Conservation (phyloP, 345 rosid species). For the Lagerstroemia speciosa region DNA sequence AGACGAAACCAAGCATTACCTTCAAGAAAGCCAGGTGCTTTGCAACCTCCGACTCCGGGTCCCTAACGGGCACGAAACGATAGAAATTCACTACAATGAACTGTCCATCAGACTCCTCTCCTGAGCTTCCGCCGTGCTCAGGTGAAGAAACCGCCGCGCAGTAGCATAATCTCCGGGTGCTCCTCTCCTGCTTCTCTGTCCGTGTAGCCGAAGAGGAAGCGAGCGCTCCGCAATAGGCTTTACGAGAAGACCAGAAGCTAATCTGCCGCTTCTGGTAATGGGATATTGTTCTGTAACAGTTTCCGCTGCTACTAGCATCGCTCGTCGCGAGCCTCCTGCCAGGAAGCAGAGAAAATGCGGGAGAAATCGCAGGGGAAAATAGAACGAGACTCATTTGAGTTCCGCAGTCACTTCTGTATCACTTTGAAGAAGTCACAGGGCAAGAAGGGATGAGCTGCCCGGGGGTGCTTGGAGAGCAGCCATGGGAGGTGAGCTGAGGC, state of each 20-base stretch:
- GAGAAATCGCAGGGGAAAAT: not conserved
- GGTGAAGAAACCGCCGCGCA: not conserved
- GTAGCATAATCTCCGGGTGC: not conserved
- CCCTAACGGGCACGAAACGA: conserved; percentile 45
- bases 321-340: not conserved
- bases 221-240: not conserved
- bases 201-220: not conserved
- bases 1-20: conserved; percentile 23
- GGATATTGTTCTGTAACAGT: not conserved
- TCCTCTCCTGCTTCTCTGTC: not conserved
- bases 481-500: not conserved
- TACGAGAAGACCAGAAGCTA: not conserved
- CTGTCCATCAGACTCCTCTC: conserved; percentile 8
- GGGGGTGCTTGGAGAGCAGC: not conserved
- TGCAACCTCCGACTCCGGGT: conserved; percentile 55
- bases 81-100: conserved; percentile 79
- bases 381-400: not conserved
- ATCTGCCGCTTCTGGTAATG: not conserved
- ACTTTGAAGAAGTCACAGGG: not conserved
- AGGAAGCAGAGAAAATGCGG: not conserved
- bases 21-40: conserved; percentile 58
- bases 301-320: not conserved
- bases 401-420: not conserved
- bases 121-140: not conserved
- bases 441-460: not conserved